Evolutionary conservation across 495 filamentous ascomycete genomes (phyloP).

Genomic region (Neurospora sp.): DNA sequence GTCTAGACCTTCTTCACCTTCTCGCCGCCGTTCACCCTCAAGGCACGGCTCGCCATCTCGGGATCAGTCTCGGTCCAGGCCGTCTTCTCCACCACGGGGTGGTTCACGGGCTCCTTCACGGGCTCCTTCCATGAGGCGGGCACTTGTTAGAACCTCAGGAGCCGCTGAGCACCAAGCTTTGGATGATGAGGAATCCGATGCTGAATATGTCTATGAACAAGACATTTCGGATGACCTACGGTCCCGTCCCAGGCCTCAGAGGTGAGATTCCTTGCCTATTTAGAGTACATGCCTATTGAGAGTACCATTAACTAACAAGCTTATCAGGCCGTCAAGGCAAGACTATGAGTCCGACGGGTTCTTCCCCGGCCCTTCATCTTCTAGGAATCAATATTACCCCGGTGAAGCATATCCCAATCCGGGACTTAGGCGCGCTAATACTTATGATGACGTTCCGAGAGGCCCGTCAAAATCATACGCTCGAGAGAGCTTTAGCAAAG

Average conservation of each 20-base stretch:
- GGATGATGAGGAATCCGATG: conserved; percentile 13
- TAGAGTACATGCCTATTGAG: neutral
- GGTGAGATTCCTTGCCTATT: conserved; percentile 16
- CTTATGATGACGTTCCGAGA: neutral
- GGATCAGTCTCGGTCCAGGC: conserved; percentile 13
- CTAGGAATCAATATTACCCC: neutral
- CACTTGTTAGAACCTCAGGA: neutral
- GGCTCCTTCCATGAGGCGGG: neutral
- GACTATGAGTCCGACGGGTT: conserved; percentile 30
- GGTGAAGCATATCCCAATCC: neutral
- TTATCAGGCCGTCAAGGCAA: conserved; percentile 18
- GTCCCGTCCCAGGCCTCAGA: conserved; percentile 25
- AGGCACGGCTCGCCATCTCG: conserved; percentile 1
- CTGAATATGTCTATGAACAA: conserved; percentile 14
- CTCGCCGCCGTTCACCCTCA: conserved; percentile 2
- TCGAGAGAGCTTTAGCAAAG: neutral
- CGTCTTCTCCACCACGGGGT: neutral
- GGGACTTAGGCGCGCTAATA: neutral
- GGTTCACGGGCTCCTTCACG: neutral
- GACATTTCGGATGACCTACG: conserved; percentile 23
- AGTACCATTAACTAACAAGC: conserved; percentile 9
- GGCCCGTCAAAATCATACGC: neutral
- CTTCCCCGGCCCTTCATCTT: conserved; percentile 12
- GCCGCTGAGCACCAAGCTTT: neutral
- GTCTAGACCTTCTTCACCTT: conserved; percentile 2